These are phyloP conservation scores for Metschnikowia aberdeeniae DNA, from an alignment of 805 yeast genomes.

Conservation along the genomic window DNA sequence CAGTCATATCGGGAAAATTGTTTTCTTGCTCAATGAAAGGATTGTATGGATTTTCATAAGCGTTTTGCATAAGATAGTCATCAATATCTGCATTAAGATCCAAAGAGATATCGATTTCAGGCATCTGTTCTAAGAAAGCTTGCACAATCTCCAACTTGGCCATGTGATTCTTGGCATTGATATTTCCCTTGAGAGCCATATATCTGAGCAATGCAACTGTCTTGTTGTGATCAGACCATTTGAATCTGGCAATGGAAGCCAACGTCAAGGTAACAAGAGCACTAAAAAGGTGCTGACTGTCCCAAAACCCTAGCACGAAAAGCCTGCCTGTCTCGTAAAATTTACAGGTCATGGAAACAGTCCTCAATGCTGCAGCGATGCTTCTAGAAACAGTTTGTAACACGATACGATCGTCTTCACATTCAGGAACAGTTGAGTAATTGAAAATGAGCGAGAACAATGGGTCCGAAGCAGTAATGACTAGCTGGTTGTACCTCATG, in stretches of 20 bases:
- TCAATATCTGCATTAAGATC: conserved; percentile 11
- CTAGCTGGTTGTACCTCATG: conserved; percentile 33
- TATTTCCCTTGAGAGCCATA: conserved; percentile 34
- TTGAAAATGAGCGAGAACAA: conserved; percentile 30
- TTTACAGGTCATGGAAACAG: conserved; percentile 27
- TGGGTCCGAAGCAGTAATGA: conserved; percentile 32
- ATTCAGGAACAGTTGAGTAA: conserved; percentile 15
- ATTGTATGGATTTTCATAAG: conserved; percentile 8
- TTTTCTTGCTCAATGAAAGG: conserved; percentile 11
- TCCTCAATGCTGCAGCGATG: conserved; percentile 26
- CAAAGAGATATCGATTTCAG: conserved; percentile 21
- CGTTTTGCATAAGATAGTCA: background rate
- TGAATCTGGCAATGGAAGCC: conserved; percentile 16
- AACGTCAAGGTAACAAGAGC: conserved; percentile 29
- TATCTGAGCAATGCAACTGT: conserved; percentile 27
- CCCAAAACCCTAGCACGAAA: conserved; percentile 38
- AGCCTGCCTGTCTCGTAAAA: conserved; percentile 26
- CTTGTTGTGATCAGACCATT: conserved; percentile 4
- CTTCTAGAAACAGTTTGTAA: conserved; percentile 26
- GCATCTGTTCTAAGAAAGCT: conserved; percentile 19
- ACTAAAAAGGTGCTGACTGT: conserved; percentile 34
- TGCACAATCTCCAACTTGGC: conserved; percentile 27
- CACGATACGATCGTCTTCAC: conserved; percentile 24
- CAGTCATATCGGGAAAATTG: background rate
- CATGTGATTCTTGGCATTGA: conserved; percentile 31